These are phyloP conservation scores for Trichophyton rubrum DNA, from an alignment of 2,329 filamentous ascomycete species.

Conservation along the genomic window DNA sequence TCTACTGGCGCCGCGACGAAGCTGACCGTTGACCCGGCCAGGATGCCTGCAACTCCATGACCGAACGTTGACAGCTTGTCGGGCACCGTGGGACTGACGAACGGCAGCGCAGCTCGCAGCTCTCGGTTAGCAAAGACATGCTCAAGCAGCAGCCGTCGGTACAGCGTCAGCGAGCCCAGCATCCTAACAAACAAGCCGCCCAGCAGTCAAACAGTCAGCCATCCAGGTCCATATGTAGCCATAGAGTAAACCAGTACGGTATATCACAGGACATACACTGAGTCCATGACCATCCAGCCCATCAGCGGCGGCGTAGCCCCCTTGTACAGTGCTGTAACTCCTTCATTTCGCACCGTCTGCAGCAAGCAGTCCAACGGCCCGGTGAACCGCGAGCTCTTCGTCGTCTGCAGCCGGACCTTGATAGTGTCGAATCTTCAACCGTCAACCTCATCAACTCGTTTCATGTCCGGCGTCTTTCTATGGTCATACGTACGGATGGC, in stretches of 20 bases:
- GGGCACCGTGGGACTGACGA: slow-evolving; percentile 23
- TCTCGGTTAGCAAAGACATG: slow-evolving; percentile 55
- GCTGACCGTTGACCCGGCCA: slow-evolving; percentile 80
- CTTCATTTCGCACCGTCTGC: slow-evolving; percentile 77
- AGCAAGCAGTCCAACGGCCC: slow-evolving; percentile 77
- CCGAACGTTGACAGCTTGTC: slow-evolving; percentile 59
- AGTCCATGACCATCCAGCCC: slow-evolving; percentile 99
- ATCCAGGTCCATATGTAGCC: too few relatives aligned
- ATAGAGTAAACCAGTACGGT: too few relatives aligned
- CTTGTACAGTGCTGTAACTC: slow-evolving; percentile 78
- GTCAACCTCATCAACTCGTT: not conserved
- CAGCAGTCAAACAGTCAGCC: too few relatives aligned
- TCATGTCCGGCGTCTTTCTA: not conserved
- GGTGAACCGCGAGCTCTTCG: slow-evolving; percentile 60
- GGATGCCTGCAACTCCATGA: slow-evolving; percentile 74
- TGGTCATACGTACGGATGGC: slow-evolving; percentile 44
- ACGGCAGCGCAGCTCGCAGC: slow-evolving; percentile 27
- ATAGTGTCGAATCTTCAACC: slow-evolving; percentile 73
- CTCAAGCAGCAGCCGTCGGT: slow-evolving; percentile 71
- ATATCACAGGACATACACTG: slow-evolving; percentile 33
- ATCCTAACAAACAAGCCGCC: slow-evolving; percentile 41
- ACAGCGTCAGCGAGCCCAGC: slow-evolving; percentile 83
- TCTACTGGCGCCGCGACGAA: slow-evolving; percentile 91
- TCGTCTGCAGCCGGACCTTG: slow-evolving; percentile 91
- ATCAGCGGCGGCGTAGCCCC: slow-evolving; percentile 82